These are phyloP conservation scores for Trichomonas gallinae DNA, from an alignment of 208 protist species.

Conservation along the genomic window DNA sequence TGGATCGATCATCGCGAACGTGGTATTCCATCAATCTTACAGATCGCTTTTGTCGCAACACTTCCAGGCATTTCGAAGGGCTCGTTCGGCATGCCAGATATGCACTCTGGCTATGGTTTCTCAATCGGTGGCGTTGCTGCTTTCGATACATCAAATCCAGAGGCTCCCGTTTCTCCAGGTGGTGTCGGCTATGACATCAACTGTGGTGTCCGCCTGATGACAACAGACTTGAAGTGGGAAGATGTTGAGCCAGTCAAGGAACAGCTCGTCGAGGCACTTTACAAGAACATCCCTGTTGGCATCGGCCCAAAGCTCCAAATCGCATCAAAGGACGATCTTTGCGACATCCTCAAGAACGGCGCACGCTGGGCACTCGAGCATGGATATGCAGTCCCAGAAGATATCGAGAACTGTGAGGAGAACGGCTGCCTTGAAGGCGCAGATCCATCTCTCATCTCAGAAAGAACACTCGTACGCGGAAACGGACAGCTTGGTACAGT, in stretches of 20 bases:
- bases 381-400: constrained; percentile 61
- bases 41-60: constrained; percentile 63
- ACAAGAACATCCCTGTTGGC: neutral
- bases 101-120: constrained; percentile 68
- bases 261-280: neutral
- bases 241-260: constrained; percentile 32
- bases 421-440: constrained; percentile 50
- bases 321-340: constrained; percentile 33
- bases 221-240: constrained; percentile 56
- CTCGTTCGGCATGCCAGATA: too few species aligned
- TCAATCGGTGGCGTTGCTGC: constrained; percentile 66
- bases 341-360: constrained; percentile 55
- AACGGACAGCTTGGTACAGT: constrained; percentile 54
- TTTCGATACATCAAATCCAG: constrained; percentile 51
- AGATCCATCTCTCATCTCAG: constrained; percentile 48
- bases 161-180: constrained; percentile 62
- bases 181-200: constrained; percentile 72
- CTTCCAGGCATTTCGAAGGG: constrained; percentile 61
- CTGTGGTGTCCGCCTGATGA: constrained; percentile 65
- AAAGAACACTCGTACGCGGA: constrained; percentile 60
- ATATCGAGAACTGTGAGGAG: constrained; percentile 65
- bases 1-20: constrained; percentile 30
- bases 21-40: constrained; percentile 57
- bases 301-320: neutral
- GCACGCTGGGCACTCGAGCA: constrained; percentile 62